Base-by-base conservation (phyloP, 2,329 filamentous ascomycete genomes). In the Neonectria ditissima region DNA sequence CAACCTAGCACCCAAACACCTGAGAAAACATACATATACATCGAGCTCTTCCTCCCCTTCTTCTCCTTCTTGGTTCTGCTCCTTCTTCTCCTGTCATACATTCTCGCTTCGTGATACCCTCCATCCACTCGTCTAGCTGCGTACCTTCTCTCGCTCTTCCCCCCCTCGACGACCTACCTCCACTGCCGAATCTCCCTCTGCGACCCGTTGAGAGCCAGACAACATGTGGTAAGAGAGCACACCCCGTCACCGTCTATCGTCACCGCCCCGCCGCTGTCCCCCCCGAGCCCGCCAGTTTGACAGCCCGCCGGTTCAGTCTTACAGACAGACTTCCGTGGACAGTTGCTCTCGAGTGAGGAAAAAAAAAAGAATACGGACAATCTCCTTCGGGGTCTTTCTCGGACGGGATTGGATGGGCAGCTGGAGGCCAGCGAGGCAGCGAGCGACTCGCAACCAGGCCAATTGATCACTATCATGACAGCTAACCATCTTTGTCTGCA, bases 401-500 rank as follows among this genome's bases (percentile, higher is more conserved):
- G 56, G 59, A 62, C 48, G 53, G 7, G 24, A 45, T 55, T 22
- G 51, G 44, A 28, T 28, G 39, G 39, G 26, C 45, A 62, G 64
- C 53, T 63, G 48, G 51, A 62, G 47, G 39, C 28, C 58, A 55
- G 32, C 39, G 56, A 32, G 59, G 26, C 58, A 57, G 52, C 45
- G 56, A 52, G 65, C 18, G 62, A 47, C 57, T 64, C 37, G 13
- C 10, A 48, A 62, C 41, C 45, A 50, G 55, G 47, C 45, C 70
- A 73, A 70, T 73, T 70, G 66, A 64, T 48, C 44, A 61, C 34
- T 59, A 53, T 18, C 34, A 58, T 30, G 54, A 37, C 61, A 41
- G 69, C 76, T 78, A 69, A 79, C 68, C 52, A 48, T 66, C 65
- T 48, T 43, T 60, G 65, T 62, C 65, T 63, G 65, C 70, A 95